Evolutionary conservation across 257 asterid species (phyloP).

Genomic region (Vinca minor): DNA sequence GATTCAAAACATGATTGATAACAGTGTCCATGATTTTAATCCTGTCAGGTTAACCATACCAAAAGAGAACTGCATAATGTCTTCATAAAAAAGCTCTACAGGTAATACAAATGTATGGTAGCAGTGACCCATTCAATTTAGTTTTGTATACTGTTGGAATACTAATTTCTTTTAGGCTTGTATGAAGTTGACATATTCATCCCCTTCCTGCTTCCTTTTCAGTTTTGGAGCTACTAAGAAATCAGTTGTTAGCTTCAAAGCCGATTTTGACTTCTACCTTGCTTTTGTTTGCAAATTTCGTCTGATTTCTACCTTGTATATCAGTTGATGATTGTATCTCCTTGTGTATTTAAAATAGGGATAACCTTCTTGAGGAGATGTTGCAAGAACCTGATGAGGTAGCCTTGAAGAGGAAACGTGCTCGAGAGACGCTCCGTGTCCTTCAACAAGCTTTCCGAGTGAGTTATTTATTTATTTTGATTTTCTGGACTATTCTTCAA

Average conservation of each 20-base stretch:
- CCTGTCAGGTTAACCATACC: conserved; percentile 72
- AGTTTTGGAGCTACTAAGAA: neutral
- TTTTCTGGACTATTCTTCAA: neutral
- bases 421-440: conserved; percentile 74
- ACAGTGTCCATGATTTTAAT: conserved; percentile 10
- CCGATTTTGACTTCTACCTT: neutral
- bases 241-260: neutral
- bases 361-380: conserved; percentile 85
- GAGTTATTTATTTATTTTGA: conserved; percentile 21
- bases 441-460: conserved; percentile 94
- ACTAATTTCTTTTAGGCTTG: neutral
- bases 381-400: conserved; percentile 95
- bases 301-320: neutral
- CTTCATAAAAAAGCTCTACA: conserved; percentile 64
- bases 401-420: conserved; percentile 77
- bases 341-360: conserved; percentile 41
- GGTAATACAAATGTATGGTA: conserved; percentile 30
- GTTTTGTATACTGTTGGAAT: neutral
- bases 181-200: neutral
- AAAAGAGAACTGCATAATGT: conserved; percentile 84
- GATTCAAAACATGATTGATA: neutral
- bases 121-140: neutral
- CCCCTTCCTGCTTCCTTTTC: neutral
- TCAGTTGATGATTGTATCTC: conserved; percentile 16
- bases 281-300: neutral